Evolutionary conservation across 2,329 filamentous ascomycete species (phyloP), one percentile per base, ranked within the genome.

Genomic region (Ascochyta rabiei): DNA sequence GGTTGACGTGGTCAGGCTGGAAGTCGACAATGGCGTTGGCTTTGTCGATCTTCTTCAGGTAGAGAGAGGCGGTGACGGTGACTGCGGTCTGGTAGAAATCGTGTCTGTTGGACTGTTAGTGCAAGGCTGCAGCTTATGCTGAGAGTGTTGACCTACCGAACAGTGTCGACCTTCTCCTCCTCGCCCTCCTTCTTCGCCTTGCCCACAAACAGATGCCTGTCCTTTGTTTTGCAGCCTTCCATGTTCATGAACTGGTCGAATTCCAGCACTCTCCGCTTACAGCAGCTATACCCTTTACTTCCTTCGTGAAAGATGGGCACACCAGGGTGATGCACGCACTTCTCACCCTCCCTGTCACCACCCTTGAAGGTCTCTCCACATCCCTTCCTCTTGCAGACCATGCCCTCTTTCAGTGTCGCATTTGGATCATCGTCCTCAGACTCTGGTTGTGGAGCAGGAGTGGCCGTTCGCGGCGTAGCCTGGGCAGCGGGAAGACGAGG

Each of bases 161-260:
- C 89, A 3, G 85, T 87, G 38, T 91, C 86, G 35, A 96, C 77
- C 66, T 89, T 81, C 77, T 96, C 91, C 77, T 96, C 91, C 1
- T 74, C 77, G 63, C 73, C 71, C 58, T 80, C 81, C 76, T 90
- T 90, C 76, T 91, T 90, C 6, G 86, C 90, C 62, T 83, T 89
- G 4, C 90, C 90, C 30, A 98, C 83, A 69, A 97, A 99, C 62
- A 96, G 77, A 80, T 99, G 95, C 56, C 84, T 82, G 38, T 82
- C 80, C 77, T 93, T 95, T 38, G 89, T 92, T 74, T 86, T 87
- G 78, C 95, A 99, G 1, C 95, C 95, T 66, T 90, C 87, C 56
- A 99, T 93, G 77, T 90, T 95, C 87, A 99, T 87, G 77, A 99
- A 99, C 76, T 98, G 89, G 74, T 99, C 93, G 76, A 99, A 99